phyloP scores from a whole-genome alignment of 345 rosid species.

The Streptanthus diversifolius region DNA sequence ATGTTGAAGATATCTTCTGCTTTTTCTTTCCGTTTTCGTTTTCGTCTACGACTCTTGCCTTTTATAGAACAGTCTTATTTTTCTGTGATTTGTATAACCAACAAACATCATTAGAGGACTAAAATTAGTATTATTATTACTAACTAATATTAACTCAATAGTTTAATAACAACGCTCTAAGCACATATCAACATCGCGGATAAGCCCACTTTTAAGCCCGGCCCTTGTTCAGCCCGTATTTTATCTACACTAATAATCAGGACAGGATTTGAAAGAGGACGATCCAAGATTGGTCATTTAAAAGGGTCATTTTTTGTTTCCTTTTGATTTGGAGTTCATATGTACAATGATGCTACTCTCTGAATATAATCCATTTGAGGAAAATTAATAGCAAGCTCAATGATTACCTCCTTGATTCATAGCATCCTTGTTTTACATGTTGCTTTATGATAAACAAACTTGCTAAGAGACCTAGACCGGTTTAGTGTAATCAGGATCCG shows the following conservation, averaged over 20 bases:
- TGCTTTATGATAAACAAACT: not conserved
- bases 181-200: not conserved
- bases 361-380: conserved; percentile 49
- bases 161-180: no score
- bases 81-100: not conserved
- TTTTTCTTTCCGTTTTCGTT: not conserved
- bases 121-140: not conserved
- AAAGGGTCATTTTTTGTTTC: conserved; percentile 33
- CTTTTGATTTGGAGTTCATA: not conserved
- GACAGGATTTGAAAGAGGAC: conserved; percentile 18
- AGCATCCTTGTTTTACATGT: not conserved
- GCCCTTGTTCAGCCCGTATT: not conserved
- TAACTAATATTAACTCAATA: not conserved
- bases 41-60: conserved; percentile 18
- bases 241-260: not conserved
- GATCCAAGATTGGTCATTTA: conserved; percentile 47
- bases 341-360: conserved; percentile 19
- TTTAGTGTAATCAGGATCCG: not conserved
- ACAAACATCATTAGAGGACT: not conserved
- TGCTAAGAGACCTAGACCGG: not conserved
- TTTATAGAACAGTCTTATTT: conserved; percentile 3
- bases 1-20: conserved; percentile 14
- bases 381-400: not conserved
- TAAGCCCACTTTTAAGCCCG: not conserved
- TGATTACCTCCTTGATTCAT: not conserved